These are phyloP conservation scores for Wickerhamiella vanderwaltii DNA, from an alignment of 805 yeast species.

Conservation along the genomic window DNA sequence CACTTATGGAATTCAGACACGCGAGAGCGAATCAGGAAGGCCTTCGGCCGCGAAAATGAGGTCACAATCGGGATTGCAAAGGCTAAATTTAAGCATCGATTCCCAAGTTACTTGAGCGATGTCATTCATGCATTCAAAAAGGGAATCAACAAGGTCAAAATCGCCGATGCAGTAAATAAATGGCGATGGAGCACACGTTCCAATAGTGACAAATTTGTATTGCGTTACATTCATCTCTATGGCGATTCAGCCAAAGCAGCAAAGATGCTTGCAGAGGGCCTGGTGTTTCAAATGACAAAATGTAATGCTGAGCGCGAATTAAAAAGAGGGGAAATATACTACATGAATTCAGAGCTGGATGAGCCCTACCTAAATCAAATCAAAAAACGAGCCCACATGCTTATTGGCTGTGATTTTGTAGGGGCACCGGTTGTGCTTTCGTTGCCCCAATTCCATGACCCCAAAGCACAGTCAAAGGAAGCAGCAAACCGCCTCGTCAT, in stretches of 20 bases:
- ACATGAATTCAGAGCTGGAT: constrained; percentile 26
- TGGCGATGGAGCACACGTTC: constrained; percentile 6
- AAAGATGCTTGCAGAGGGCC: neutral
- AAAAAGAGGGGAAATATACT: constrained; percentile 56
- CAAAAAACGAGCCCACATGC: neutral
- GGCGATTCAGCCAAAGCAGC: constrained; percentile 5
- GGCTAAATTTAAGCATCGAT: no score
- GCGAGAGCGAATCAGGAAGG: neutral
- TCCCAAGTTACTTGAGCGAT: neutral
- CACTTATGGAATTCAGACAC: neutral
- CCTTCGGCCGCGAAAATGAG: neutral
- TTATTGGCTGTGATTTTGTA: neutral
- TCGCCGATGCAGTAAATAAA: neutral
- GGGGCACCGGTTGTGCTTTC: neutral
- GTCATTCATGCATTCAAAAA: neutral
- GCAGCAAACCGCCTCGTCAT: neutral
- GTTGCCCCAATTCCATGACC: neutral
- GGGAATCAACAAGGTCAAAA: neutral
- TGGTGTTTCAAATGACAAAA: neutral
- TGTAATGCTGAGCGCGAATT: constrained; percentile 49
- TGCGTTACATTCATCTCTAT: constrained; percentile 2
- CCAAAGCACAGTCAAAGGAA: neutral
- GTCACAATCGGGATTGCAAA: no score
- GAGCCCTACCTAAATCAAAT: neutral
- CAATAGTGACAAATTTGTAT: constrained; percentile 1